phyloP scores from a whole-genome alignment of 306 rosid genomes.

The Hylodesmum podocarpum region DNA sequence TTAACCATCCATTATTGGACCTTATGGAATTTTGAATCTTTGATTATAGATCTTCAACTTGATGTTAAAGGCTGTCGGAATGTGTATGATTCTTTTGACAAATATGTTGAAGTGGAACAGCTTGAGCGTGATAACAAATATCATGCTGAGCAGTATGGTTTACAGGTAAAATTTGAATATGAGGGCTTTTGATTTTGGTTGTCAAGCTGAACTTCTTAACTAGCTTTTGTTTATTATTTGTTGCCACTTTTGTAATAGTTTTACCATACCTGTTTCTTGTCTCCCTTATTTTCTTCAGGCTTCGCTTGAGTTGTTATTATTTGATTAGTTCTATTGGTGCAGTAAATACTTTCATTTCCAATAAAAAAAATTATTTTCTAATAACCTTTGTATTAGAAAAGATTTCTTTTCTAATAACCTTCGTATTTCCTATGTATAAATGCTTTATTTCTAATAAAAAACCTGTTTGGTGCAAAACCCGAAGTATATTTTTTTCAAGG shows the following conservation, averaged over 20 bases:
- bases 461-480: too few species aligned
- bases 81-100: neutral
- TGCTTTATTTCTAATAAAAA: too few species aligned
- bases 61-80: neutral
- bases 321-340: neutral
- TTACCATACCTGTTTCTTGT: neutral
- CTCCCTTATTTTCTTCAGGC: neutral
- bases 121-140: neutral
- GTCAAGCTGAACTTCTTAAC: neutral
- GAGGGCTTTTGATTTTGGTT: neutral
- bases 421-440: too few species aligned
- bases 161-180: neutral
- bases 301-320: neutral
- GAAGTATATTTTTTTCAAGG: too few species aligned
- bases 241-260: neutral
- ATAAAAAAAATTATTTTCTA: too few species aligned
- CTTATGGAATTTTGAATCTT: neutral
- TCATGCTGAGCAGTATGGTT: neutral
- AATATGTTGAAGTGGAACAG: slow-evolving; percentile 3
- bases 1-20: neutral
- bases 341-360: neutral
- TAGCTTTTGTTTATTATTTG: neutral
- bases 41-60: neutral
- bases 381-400: too few species aligned
- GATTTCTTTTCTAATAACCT: too few species aligned